These are phyloP conservation scores for Hypoxylon trugodes DNA, from an alignment of 495 filamentous ascomycete species.

Conservation along the genomic window DNA sequence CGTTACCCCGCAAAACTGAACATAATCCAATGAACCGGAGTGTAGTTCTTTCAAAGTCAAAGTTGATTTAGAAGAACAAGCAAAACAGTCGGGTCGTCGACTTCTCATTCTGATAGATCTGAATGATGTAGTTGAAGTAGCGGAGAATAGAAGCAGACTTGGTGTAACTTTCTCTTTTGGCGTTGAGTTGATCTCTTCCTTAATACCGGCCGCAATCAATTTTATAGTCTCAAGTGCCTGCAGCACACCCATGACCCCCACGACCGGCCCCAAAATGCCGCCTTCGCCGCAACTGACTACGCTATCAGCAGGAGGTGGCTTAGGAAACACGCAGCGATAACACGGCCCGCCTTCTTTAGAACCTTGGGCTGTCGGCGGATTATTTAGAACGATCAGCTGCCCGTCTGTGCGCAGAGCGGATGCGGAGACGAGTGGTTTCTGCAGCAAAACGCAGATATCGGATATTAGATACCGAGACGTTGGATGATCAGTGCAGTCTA, in stretches of 20 bases:
- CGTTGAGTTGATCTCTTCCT: background rate
- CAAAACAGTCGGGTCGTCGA: conserved; percentile 72
- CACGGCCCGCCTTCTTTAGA: conserved; percentile 69
- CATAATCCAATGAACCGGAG: conserved; percentile 76
- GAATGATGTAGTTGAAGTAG: conserved; percentile 71
- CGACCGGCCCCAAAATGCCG: conserved; percentile 90
- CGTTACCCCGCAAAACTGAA: conserved; percentile 75
- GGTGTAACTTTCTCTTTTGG: conserved; percentile 46
- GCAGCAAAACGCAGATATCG: conserved; percentile 80
- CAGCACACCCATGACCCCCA: conserved; percentile 91
- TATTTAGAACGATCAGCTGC: conserved; percentile 85
- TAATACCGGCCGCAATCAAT: conserved; percentile 61
- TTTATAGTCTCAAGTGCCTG: conserved; percentile 93
- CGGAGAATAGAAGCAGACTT: conserved; percentile 76
- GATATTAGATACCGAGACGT: conserved; percentile 92
- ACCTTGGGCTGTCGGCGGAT: conserved; percentile 61
- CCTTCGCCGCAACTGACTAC: conserved; percentile 88
- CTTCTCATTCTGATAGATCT: conserved; percentile 75
- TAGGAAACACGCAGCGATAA: conserved; percentile 92
- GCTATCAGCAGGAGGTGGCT: conserved; percentile 80
- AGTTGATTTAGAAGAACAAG: conserved; percentile 70
- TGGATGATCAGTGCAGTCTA: conserved; percentile 95
- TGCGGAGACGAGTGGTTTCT: conserved; percentile 85
- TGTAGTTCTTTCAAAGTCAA: conserved; percentile 69
- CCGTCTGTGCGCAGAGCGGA: conserved; percentile 88